Percentiles rank a stretch among this genome's conserved stretches.
phyloP scores from a whole-genome alignment of 139 green algal species.

The Coccomyxa sp. region DNA sequence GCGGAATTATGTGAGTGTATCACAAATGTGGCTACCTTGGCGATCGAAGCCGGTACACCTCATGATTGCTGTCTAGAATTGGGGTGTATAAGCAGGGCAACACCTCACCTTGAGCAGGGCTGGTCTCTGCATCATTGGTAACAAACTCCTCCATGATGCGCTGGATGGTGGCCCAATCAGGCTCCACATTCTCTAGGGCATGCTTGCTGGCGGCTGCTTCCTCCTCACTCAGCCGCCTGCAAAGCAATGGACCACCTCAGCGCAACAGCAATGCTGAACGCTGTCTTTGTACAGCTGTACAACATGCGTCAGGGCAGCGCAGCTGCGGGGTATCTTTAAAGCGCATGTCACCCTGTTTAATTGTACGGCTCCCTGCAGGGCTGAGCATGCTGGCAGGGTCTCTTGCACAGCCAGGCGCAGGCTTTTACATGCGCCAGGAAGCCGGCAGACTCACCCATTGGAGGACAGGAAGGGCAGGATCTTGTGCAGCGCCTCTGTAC shows the following conservation, averaged over 20 bases:
- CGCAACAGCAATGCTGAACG: not conserved
- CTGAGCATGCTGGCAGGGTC: not conserved
- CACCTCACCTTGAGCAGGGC: not conserved
- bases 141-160: not conserved
- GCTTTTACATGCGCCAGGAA: no score
- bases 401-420: no score
- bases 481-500: constrained; percentile 21
- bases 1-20: not conserved
- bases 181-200: constrained; percentile 6
- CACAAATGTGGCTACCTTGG: not conserved
- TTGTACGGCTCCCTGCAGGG: not conserved
- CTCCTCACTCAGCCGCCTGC: not conserved
- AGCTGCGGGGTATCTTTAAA: not conserved
- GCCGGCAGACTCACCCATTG: not conserved
- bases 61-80: no score
- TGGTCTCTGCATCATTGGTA: not conserved
- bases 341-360: not conserved
- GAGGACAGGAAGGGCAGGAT: constrained; percentile 22
- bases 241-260: not conserved
- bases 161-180: not conserved
- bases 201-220: constrained; percentile 13
- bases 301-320: not conserved
- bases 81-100: not conserved
- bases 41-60: not conserved
- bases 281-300: not conserved